A percentile compares a stretch with the other conserved stretches of the same genome.
Conservation (phyloP, 73 alveolate species). For the Effrenium voratum region DNA sequence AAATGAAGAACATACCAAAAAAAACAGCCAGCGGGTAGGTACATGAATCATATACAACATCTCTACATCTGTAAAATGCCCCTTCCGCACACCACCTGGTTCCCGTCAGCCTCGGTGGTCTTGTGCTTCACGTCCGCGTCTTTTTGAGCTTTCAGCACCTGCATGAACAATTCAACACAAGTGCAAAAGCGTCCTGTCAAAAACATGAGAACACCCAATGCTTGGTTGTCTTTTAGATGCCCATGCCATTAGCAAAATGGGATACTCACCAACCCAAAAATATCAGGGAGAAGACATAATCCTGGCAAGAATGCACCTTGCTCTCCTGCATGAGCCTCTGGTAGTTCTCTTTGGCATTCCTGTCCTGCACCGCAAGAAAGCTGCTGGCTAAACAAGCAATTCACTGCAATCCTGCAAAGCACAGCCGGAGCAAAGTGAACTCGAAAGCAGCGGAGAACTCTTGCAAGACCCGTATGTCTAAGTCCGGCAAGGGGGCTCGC, state of each 20-base stretch:
- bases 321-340: slow-evolving; percentile 63
- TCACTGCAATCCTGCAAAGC: no score
- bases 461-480: no score
- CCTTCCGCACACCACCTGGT: no score
- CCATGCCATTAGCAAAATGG: not conserved
- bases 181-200: not conserved
- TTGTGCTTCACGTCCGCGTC: slow-evolving; percentile 74
- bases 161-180: not conserved
- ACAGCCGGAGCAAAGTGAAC: no score
- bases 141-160: slow-evolving; percentile 81
- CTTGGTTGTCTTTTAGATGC: not conserved
- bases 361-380: slow-evolving; percentile 59
- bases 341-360: slow-evolving; percentile 68
- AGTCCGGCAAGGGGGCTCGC: no score
- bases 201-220: not conserved
- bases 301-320: not conserved
- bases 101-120: slow-evolving; percentile 50
- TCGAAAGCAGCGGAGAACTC: no score
- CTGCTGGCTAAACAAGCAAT: no score
- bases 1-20: no score
- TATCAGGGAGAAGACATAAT: not conserved
- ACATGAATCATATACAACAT: no score
- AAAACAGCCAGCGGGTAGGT: no score
- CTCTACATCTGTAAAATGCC: no score
- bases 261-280: not conserved